A percentile compares a stretch with the other conserved stretches of the same genome.
These are phyloP conservation scores for Apiospora malaysiana DNA, from an alignment of 2,329 filamentous ascomycete species.

Conservation along the genomic window DNA sequence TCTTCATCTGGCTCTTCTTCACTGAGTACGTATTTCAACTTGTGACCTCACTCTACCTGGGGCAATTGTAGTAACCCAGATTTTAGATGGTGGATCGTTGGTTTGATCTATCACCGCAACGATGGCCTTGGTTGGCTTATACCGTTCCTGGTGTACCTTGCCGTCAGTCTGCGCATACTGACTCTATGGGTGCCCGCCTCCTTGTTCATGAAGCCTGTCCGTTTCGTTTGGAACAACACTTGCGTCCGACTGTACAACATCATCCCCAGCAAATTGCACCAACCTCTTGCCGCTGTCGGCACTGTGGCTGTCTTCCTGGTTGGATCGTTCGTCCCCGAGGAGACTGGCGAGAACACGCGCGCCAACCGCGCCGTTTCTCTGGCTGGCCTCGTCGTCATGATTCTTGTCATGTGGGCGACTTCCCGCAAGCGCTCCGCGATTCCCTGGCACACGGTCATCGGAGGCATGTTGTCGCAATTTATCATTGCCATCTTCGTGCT, in stretches of 20 bases:
- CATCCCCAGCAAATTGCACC: constrained; percentile 71
- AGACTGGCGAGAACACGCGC: constrained; percentile 77
- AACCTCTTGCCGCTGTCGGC: constrained; percentile 65
- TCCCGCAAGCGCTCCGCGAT: constrained; percentile 70
- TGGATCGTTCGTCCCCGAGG: constrained; percentile 76
- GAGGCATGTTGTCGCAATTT: constrained; percentile 88
- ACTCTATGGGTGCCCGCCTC: constrained; percentile 75
- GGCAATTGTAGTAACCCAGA: constrained; percentile 3
- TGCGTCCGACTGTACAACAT: constrained; percentile 61
- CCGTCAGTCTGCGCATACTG: constrained; percentile 74
- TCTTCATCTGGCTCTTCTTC: constrained; percentile 47
- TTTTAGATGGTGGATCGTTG: constrained; percentile 48
- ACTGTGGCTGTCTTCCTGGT: constrained; percentile 77
- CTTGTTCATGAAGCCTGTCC: constrained; percentile 69
- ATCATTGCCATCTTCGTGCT: constrained; percentile 88
- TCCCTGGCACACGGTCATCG: constrained; percentile 82
- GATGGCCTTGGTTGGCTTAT: constrained; percentile 80
- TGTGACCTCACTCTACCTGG: not conserved
- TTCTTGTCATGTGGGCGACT: constrained; percentile 70
- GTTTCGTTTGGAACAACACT: constrained; percentile 70
- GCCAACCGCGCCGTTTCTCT: constrained; percentile 81
- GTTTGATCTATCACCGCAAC: constrained; percentile 68
- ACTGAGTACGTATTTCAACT: constrained; percentile 40
- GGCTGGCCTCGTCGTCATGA: constrained; percentile 76
- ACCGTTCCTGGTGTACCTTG: constrained; percentile 82